phyloP scores from a whole-genome alignment of 768 basidiomycete species.

The Pulveroboletus ravenelii region DNA sequence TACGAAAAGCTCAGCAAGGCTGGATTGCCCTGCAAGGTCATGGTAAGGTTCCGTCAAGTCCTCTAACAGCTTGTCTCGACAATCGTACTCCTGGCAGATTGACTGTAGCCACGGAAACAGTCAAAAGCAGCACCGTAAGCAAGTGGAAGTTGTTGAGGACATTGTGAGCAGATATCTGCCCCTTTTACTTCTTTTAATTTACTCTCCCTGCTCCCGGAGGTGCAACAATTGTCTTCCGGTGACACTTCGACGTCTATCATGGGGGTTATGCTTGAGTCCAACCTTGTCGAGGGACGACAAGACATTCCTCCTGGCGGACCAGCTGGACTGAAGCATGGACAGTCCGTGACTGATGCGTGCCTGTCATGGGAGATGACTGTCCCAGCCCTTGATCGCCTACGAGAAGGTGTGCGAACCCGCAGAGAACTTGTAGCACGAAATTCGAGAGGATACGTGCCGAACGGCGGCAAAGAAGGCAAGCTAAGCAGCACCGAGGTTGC shows the following conservation, averaged over 20 bases:
- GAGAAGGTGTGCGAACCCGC: conserved; percentile 83
- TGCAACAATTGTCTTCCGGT: conserved; percentile 62
- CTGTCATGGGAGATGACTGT: conserved; percentile 88
- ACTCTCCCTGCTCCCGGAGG: conserved; percentile 38
- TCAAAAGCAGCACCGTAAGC: conserved; percentile 84
- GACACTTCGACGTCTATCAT: conserved; percentile 74
- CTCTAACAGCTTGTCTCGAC: background rate
- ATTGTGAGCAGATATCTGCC: conserved; percentile 52
- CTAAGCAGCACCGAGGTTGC: conserved; percentile 1
- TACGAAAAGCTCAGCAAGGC: conserved; percentile 75
- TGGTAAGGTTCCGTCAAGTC: conserved; percentile 49
- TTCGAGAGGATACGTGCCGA: conserved; percentile 11
- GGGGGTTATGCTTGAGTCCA: conserved; percentile 96
- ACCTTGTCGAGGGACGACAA: conserved; percentile 83
- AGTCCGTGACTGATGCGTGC: conserved; percentile 86
- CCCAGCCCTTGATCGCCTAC: conserved; percentile 73
- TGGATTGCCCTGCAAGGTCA: conserved; percentile 72
- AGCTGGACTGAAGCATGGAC: conserved; percentile 71
- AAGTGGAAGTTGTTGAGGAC: conserved; percentile 84
- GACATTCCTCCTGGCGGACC: conserved; percentile 74
- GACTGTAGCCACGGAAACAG: conserved; percentile 98
- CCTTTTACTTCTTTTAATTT: conserved; percentile 5
- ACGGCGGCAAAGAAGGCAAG: background rate
- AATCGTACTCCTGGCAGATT: conserved; percentile 46
- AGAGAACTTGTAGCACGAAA: conserved; percentile 43